Percentiles rank a stretch among this genome's conserved stretches.
phyloP scores from a whole-genome alignment of 2,329 filamentous ascomycete genomes.

The Alternaria gansuensis region DNA sequence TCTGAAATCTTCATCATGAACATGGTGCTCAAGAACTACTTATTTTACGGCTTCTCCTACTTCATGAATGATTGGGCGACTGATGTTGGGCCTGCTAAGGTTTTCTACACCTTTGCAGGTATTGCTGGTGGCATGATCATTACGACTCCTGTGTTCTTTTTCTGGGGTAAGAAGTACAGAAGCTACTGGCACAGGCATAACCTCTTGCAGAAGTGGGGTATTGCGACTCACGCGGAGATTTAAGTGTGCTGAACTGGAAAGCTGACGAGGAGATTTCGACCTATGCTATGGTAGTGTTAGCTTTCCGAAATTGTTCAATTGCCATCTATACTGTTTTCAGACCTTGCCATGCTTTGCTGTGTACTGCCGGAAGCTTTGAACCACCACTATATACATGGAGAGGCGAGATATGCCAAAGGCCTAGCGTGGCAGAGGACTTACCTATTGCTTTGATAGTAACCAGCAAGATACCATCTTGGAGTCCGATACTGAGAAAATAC shows the following conservation, averaged over 20 bases:
- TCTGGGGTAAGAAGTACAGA: slow-evolving; percentile 49
- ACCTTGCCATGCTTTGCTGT: too few species aligned
- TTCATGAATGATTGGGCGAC: slow-evolving; percentile 57
- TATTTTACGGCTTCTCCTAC: slow-evolving; percentile 57
- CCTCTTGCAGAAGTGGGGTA: slow-evolving; percentile 45
- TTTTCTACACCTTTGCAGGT: slow-evolving; percentile 54
- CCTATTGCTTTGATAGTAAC: neutral
- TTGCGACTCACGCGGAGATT: slow-evolving; percentile 46
- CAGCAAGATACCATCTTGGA: neutral
- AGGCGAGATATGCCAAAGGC: neutral
- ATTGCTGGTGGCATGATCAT: slow-evolving; percentile 33
- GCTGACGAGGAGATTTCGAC: neutral
- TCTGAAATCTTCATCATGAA: slow-evolving; percentile 57
- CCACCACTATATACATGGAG: neutral
- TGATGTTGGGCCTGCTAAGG: slow-evolving; percentile 45
- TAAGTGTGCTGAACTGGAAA: slow-evolving; percentile 15
- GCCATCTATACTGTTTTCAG: neutral
- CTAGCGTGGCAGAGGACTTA: neutral
- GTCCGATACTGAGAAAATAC: neutral
- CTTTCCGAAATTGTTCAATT: neutral
- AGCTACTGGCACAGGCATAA: slow-evolving; percentile 50
- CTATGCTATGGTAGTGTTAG: neutral
- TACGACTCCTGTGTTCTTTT: slow-evolving; percentile 47
- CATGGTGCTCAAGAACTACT: slow-evolving; percentile 58
- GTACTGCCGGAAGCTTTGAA: neutral